Evolutionary conservation across 2,329 filamentous ascomycete species (phyloP), one percentile per base, ranked within the genome.

Genomic region (Pyricularia grisea): DNA sequence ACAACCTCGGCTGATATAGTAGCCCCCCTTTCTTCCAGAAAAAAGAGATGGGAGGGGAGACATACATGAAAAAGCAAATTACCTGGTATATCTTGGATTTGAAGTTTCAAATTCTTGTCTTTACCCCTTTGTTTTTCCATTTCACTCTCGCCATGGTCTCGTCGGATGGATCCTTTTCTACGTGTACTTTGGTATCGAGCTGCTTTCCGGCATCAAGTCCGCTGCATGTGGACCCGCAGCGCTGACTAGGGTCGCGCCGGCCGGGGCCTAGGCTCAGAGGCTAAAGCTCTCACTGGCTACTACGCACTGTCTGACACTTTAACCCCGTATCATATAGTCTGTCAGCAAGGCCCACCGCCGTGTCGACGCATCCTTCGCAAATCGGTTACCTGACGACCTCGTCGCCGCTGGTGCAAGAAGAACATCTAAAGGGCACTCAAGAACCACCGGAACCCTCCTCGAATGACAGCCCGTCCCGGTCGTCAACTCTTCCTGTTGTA

Each of bases 311-410:
- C 70, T 42, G 67, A 64, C 36, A 69, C 27, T 63, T 68, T 67
- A 55, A 64, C 25, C 68, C 58, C 73, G 73, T 70, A 72, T 73
- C 27, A 27, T 72, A 50, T 17, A 58, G 36, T 25, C 17, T 23
- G 31, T 67, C 75, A 69, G 73, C 77, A 66, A 79, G 79, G 72
- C 85, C 85, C 71, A 81, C 82, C 68, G 78, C 84, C 69, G 79
- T 85, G 68, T 86, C 85, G 63, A 81, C 85, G 31, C 87, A 88
- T 76, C 85, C 88, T 68, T 90, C 90, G 42, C 88, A 91, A 74
- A 83, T 86, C 74, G 88, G 87, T 71, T 88, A 90, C 77, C 81
- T 90, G 70, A 91, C 90, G 66, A 87, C 88, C 42, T 90, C 89
- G 33, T 91, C 90, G 27, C 87, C 90, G 36, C 78, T 90, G 70